phyloP scores from a whole-genome alignment of 202 grass and related monocot species.

The Zoysia matrella region DNA sequence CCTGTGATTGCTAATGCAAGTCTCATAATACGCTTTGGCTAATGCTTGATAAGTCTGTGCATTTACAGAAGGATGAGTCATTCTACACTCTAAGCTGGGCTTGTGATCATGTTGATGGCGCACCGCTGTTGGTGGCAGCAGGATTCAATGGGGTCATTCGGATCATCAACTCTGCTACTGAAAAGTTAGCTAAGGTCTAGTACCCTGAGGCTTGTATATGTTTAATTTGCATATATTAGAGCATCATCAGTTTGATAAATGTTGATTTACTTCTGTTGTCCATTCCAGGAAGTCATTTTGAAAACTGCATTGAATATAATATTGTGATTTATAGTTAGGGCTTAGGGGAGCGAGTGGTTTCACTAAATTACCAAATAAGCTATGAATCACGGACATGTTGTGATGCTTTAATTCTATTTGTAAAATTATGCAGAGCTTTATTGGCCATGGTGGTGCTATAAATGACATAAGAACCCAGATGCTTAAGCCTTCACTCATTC shows the following conservation, averaged over 20 bases:
- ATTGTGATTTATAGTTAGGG: not conserved
- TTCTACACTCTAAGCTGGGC: constrained; percentile 99
- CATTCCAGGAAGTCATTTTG: constrained; percentile 18
- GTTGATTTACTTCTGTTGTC: not conserved
- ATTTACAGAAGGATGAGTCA: constrained; percentile 84
- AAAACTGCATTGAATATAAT: constrained; percentile 26
- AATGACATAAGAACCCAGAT: constrained; percentile 97
- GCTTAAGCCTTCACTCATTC: constrained; percentile 88
- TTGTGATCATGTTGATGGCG: constrained; percentile 71
- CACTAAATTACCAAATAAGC: constrained; percentile 27
- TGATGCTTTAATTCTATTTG: constrained; percentile 37
- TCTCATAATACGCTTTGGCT: constrained; percentile 20
- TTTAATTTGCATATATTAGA: constrained; percentile 32
- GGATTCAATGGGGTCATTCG: constrained; percentile 85
- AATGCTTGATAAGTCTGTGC: constrained; percentile 17
- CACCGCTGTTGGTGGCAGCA: constrained; percentile 83
- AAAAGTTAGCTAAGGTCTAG: constrained; percentile 87
- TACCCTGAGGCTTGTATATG: constrained; percentile 11
- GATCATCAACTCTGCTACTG: constrained; percentile 85
- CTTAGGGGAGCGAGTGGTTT: not conserved
- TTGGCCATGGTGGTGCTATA: constrained; percentile 96
- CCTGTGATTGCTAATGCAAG: constrained; percentile 28
- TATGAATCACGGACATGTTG: not conserved
- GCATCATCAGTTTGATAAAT: constrained; percentile 26
- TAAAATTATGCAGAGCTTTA: constrained; percentile 77